Percentiles rank a stretch among this genome's conserved stretches.
Evolutionary conservation across 208 protist species (phyloP).

Genomic region (Trypanosoma melophagium): DNA sequence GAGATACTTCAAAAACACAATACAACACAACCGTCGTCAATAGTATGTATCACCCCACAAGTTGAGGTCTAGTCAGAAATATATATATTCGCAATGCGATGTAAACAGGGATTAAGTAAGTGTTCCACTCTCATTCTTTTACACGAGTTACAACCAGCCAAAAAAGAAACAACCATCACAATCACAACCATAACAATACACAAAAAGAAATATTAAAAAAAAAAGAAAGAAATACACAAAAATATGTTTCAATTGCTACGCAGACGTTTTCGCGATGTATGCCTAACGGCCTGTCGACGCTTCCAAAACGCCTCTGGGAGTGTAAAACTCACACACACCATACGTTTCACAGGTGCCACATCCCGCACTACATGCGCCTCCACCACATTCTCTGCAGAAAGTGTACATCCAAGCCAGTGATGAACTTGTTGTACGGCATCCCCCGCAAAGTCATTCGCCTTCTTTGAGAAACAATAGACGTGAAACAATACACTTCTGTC

Average conservation of each 20-base stretch:
- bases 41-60: no score
- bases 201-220: background rate
- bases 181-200: background rate
- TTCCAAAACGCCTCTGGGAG: conserved; percentile 79
- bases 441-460: conserved; percentile 43
- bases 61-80: no score
- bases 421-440: conserved; percentile 80
- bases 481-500: conserved; percentile 66
- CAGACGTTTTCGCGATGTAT: conserved; percentile 7
- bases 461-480: conserved; percentile 86
- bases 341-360: conserved; percentile 93
- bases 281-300: conserved; percentile 3
- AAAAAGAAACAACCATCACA: no score
- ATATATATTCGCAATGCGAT: no score
- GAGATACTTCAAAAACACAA: no score
- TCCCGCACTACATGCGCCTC: conserved; percentile 90
- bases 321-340: conserved; percentile 94
- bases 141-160: no score
- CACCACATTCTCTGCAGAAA: conserved; percentile 43
- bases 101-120: no score
- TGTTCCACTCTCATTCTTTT: no score
- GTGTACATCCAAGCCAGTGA: conserved; percentile 42
- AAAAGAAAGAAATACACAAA: background rate
- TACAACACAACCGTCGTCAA: no score
- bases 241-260: background rate